Conservation (phyloP, 2,329 filamentous ascomycete genomes). For the Triangularia setosa region DNA sequence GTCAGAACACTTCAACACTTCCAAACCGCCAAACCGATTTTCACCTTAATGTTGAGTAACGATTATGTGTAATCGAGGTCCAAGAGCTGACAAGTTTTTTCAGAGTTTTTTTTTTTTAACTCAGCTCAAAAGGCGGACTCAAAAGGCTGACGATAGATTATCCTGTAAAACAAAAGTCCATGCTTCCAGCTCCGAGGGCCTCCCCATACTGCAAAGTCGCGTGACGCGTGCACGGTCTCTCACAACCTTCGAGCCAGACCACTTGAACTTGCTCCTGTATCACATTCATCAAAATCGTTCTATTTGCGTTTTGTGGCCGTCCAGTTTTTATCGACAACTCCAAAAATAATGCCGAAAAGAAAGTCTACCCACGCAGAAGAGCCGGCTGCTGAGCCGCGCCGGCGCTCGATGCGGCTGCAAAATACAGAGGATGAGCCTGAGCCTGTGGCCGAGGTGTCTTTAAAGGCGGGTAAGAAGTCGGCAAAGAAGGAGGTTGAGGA, state of each 20-base stretch:
- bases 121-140: too few species aligned
- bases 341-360: constrained; percentile 25
- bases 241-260: background rate
- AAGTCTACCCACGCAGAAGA: constrained; percentile 13
- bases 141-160: background rate
- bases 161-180: background rate
- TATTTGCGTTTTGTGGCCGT: background rate
- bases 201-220: background rate
- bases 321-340: background rate
- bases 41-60: too few species aligned
- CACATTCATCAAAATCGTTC: background rate
- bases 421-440: background rate
- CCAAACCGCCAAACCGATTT: too few species aligned
- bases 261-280: background rate
- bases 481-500: background rate
- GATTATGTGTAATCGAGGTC: too few species aligned
- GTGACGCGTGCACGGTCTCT: background rate
- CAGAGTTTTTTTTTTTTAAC: too few species aligned
- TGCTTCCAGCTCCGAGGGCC: background rate
- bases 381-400: constrained; percentile 5
- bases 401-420: constrained; percentile 20
- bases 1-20: too few species aligned
- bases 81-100: too few species aligned
- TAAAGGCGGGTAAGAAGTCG: background rate
- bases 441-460: background rate